Percentiles rank a stretch among this genome's conserved stretches.
Evolutionary conservation across 768 basidiomycete genomes (phyloP).

Genomic region (Leccinellum rugosiceps): DNA sequence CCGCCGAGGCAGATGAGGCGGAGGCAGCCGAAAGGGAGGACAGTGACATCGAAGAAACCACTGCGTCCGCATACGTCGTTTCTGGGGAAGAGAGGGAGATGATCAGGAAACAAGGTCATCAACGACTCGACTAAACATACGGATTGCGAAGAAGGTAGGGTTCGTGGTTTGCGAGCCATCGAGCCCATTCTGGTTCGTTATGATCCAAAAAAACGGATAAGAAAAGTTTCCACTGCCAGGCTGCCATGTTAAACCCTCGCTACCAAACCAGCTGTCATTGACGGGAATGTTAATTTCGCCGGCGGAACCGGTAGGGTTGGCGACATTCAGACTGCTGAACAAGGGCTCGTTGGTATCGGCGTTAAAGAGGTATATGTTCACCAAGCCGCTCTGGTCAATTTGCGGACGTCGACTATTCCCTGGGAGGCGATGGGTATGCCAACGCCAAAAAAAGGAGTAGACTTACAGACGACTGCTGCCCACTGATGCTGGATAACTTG

Average conservation of each 20-base stretch:
- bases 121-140: slow-evolving; percentile 48
- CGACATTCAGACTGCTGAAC: slow-evolving; percentile 44
- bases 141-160: slow-evolving; percentile 74
- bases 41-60: slow-evolving; percentile 54
- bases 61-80: slow-evolving; percentile 72
- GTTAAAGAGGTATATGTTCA: slow-evolving; percentile 77
- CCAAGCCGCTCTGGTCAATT: slow-evolving; percentile 55
- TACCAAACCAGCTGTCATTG: slow-evolving; percentile 75
- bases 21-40: slow-evolving; percentile 29
- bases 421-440: slow-evolving; percentile 30
- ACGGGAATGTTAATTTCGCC: slow-evolving; percentile 54
- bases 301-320: slow-evolving; percentile 52
- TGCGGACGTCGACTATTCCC: slow-evolving; percentile 76
- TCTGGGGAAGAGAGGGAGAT: slow-evolving; percentile 38
- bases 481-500: slow-evolving; percentile 69
- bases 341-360: slow-evolving; percentile 57
- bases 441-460: slow-evolving; percentile 3
- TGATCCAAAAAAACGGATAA: slow-evolving; percentile 76
- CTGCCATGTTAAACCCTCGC: slow-evolving; percentile 44
- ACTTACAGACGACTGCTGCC: slow-evolving; percentile 79
- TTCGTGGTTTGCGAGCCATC: slow-evolving; percentile 62
- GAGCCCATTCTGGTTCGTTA: slow-evolving; percentile 58
- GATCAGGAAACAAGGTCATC: slow-evolving; percentile 6
- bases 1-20: slow-evolving; percentile 38
- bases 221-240: slow-evolving; percentile 45